Conservation (phyloP, 1,139 yeast species). For the Scheffersomyces cryptocercus region DNA sequence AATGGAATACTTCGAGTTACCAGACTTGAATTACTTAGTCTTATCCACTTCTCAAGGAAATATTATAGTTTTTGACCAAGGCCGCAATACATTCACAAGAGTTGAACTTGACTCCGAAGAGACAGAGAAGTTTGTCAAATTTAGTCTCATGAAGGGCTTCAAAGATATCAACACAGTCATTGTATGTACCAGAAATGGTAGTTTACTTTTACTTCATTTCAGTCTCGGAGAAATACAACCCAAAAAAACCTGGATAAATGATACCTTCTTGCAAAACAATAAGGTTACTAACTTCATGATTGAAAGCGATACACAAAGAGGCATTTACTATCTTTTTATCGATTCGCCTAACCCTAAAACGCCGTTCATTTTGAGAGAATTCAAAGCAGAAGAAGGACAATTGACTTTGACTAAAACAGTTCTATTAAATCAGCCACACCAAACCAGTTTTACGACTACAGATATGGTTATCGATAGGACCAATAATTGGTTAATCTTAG, state of each 20-base stretch:
- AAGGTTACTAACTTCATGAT: conserved; percentile 59
- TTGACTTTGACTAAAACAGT: conserved; percentile 17
- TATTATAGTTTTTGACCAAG: conserved; percentile 35
- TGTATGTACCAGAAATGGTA: conserved; percentile 57
- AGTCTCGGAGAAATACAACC: conserved; percentile 17
- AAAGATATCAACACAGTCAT: conserved; percentile 38
- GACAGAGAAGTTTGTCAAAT: conserved; percentile 34
- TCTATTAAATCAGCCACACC: conserved; percentile 37
- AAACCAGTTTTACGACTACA: conserved; percentile 59
- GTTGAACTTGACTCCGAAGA: conserved; percentile 34
- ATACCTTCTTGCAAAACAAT: conserved; percentile 22
- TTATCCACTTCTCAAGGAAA: conserved; percentile 67
- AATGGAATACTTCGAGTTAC: conserved; percentile 57
- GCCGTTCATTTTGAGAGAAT: conserved; percentile 49
- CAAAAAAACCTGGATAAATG: conserved; percentile 21
- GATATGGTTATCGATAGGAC: conserved; percentile 45
- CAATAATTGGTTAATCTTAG: conserved; percentile 53
- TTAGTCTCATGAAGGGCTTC: conserved; percentile 54
- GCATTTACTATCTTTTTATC: conserved; percentile 38
- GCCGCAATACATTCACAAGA: conserved; percentile 10
- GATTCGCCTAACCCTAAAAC: conserved; percentile 72
- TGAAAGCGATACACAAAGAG: conserved; percentile 16
- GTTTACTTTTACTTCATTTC: conserved; percentile 48
- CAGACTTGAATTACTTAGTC: conserved; percentile 39
- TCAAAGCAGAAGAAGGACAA: conserved; percentile 20